Conservation (phyloP, 2,329 filamentous ascomycete genomes). For the Fusarium pilosicola region DNA sequence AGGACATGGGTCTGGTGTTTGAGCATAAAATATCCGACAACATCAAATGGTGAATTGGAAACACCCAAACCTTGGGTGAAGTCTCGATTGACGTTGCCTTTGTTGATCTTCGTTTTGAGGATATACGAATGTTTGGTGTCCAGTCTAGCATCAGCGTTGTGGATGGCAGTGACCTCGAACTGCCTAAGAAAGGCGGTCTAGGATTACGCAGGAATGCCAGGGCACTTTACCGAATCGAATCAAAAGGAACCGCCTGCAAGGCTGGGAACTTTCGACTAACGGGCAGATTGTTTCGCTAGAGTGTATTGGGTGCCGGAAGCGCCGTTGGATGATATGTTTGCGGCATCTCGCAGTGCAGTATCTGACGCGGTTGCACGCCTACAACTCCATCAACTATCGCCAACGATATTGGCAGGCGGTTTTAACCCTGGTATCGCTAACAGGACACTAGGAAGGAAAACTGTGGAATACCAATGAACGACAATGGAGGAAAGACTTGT, state of each 20-base stretch:
- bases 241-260: neutral
- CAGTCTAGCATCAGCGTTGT: neutral
- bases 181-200: constrained; percentile 19
- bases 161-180: neutral
- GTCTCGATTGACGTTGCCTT: neutral
- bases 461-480: neutral
- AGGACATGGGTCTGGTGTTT: neutral
- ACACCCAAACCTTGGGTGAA: neutral
- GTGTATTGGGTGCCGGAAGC: neutral
- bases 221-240: neutral
- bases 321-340: neutral
- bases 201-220: neutral
- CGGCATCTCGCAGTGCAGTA: neutral
- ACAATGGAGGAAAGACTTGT: neutral
- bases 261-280: neutral
- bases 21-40: neutral
- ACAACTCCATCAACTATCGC: neutral
- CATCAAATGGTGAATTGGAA: neutral
- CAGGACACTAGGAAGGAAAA: neutral
- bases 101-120: neutral
- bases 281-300: neutral
- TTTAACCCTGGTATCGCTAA: neutral
- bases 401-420: neutral
- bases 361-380: neutral
- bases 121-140: neutral